These are phyloP conservation scores for Penicillium sp. DNA, from an alignment of 2,329 filamentous ascomycete genomes.

Conservation along the genomic window DNA sequence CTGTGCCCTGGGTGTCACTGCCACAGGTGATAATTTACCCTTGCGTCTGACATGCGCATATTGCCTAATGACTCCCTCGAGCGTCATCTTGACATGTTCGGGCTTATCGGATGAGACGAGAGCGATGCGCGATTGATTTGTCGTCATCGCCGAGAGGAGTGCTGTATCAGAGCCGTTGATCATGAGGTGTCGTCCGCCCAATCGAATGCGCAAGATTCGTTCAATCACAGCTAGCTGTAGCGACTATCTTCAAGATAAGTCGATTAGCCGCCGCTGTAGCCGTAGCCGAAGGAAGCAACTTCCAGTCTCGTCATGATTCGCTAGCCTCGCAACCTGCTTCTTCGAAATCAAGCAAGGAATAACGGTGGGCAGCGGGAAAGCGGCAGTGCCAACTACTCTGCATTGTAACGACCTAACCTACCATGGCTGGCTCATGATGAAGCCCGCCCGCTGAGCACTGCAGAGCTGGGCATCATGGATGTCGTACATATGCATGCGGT, in stretches of 20 bases:
- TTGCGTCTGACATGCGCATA: not conserved
- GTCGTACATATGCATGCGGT: slow-evolving; percentile 20
- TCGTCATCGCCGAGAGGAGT: not conserved
- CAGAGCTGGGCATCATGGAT: slow-evolving; percentile 7
- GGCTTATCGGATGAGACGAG: not conserved
- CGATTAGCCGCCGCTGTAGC: not conserved
- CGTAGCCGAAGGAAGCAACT: not conserved
- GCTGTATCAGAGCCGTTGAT: not conserved
- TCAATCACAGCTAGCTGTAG: not conserved
- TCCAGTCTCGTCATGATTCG: not conserved
- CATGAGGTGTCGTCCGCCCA: not conserved
- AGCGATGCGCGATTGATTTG: not conserved
- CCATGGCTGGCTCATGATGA: not conserved
- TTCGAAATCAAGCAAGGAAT: too few species aligned
- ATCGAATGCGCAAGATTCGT: not conserved
- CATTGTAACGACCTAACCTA: not conserved
- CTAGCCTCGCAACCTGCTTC: too few species aligned
- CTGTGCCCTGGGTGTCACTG: not conserved
- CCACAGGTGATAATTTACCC: not conserved
- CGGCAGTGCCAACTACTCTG: not conserved
- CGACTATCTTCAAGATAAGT: not conserved
- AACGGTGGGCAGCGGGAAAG: not conserved
- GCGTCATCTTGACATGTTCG: not conserved
- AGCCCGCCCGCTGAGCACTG: not conserved
- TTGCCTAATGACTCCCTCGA: not conserved